Conservation (phyloP, 2,329 filamentous ascomycete genomes). For the Pseudopithomyces maydicus region DNA sequence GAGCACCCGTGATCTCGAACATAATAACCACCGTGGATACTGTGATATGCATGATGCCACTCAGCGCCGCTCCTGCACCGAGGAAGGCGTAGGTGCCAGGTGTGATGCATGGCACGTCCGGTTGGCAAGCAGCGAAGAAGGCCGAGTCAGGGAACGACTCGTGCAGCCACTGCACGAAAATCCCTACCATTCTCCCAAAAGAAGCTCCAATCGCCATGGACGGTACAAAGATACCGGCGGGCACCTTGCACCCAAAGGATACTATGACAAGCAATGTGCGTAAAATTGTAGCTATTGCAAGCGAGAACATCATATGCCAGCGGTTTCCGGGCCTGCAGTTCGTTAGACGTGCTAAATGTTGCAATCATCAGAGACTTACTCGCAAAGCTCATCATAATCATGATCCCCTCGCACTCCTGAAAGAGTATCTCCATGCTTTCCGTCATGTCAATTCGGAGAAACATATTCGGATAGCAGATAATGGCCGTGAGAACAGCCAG, state of each 20-base stretch:
- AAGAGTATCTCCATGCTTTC: conserved; percentile 99
- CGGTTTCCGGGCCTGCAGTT: conserved; percentile 63
- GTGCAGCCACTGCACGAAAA: conserved; percentile 87
- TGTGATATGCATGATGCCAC: conserved; percentile 97
- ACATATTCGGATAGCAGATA: conserved; percentile 96
- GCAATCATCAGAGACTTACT: conserved; percentile 53
- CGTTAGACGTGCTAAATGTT: conserved; percentile 19
- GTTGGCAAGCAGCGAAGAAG: conserved; percentile 88
- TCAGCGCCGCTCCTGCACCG: conserved; percentile 86
- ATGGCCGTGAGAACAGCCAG: conserved; percentile 84
- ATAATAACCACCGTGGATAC: conserved; percentile 98
- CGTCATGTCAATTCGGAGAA: conserved; percentile 96
- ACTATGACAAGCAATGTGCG: conserved; percentile 87
- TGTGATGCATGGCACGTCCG: conserved; percentile 94
- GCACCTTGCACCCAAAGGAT: conserved; percentile 97
- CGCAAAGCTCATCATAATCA: conserved; percentile 89
- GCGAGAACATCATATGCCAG: conserved; percentile 76
- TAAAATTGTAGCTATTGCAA: conserved; percentile 79
- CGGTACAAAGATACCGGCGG: conserved; percentile 95
- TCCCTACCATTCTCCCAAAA: conserved; percentile 92
- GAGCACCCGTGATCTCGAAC: conserved; percentile 96
- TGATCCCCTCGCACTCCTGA: conserved; percentile 88
- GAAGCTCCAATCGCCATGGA: conserved; percentile 97
- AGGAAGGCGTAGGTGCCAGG: conserved; percentile 97
- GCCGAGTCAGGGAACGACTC: conserved; percentile 79